A percentile compares a stretch with the other conserved stretches of the same genome.
Evolutionary conservation across 345 rosid genomes (phyloP).

Genomic region (Dipteronia sinensis): DNA sequence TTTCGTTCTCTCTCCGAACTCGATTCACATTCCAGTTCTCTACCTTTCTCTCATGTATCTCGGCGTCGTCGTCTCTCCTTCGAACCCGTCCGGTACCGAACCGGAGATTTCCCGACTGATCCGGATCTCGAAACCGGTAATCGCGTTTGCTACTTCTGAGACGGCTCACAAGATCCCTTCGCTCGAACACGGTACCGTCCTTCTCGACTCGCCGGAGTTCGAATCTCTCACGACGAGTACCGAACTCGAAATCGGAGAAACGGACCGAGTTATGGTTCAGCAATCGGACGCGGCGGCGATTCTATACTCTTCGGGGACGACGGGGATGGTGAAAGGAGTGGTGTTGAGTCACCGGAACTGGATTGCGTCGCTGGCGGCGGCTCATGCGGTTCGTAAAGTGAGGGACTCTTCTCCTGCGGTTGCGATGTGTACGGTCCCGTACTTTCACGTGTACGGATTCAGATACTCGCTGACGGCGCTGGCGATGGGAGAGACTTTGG

Average conservation of each 20-base stretch:
- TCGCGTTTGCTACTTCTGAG: constrained; percentile 47
- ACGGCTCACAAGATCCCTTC: constrained; percentile 41
- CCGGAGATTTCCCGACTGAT: constrained; percentile 46
- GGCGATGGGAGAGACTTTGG: constrained; percentile 48
- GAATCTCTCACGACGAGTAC: constrained; percentile 37
- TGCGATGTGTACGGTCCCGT: constrained; percentile 47
- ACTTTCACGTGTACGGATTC: constrained; percentile 58
- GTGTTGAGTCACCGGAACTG: constrained; percentile 49
- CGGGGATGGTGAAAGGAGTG: constrained; percentile 59
- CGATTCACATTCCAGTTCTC: constrained; percentile 51
- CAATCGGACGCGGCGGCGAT: constrained; percentile 59
- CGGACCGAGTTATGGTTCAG: constrained; percentile 17
- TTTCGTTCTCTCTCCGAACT: constrained; percentile 46
- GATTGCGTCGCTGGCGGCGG: constrained; percentile 30
- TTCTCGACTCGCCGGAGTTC: constrained; percentile 49
- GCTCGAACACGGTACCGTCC: constrained; percentile 25
- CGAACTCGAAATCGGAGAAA: constrained; percentile 2
- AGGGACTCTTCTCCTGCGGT: constrained; percentile 31
- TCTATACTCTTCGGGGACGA: constrained; percentile 69
- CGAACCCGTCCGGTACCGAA: constrained; percentile 44
- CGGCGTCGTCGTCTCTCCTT: constrained; percentile 56
- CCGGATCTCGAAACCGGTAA: constrained; percentile 47
- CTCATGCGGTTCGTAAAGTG: constrained; percentile 24
- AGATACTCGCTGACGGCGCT: constrained; percentile 27
- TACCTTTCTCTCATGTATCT: constrained; percentile 53